Evolutionary conservation across 441 rosid genomes (phyloP).

Genomic region (Erysimum pusillum): DNA sequence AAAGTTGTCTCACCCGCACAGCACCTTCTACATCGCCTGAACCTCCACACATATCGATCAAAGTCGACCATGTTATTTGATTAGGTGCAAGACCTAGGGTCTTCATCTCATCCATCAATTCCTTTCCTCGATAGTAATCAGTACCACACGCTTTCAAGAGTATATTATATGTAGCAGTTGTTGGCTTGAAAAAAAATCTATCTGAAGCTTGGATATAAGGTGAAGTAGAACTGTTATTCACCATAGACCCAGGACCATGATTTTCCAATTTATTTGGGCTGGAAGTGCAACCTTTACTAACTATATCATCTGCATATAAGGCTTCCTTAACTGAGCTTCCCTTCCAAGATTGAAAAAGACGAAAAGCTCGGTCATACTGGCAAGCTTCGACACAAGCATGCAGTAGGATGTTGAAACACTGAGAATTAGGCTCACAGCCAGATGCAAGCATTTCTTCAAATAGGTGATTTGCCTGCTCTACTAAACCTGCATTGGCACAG

Average conservation of each 20-base stretch:
- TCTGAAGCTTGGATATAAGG: constrained; percentile 54
- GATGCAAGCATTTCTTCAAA: constrained; percentile 87
- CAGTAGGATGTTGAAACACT: constrained; percentile 79
- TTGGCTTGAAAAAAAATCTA: constrained; percentile 71
- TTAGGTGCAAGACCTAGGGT: constrained; percentile 76
- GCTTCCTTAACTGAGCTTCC: constrained; percentile 51
- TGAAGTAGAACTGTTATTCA: constrained; percentile 48
- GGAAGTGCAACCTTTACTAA: constrained; percentile 31
- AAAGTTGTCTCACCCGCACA: constrained; percentile 64
- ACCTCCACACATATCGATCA: constrained; percentile 81
- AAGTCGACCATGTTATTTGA: constrained; percentile 88
- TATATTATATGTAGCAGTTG: constrained; percentile 75
- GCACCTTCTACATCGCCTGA: constrained; percentile 82
- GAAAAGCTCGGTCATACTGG: constrained; percentile 95
- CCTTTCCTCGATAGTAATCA: constrained; percentile 71
- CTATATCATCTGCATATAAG: constrained; percentile 42
- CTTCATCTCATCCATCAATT: constrained; percentile 87
- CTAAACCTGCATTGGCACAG: constrained; percentile 89
- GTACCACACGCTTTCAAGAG: constrained; percentile 89
- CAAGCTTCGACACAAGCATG: constrained; percentile 92
- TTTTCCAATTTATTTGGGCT: constrained; percentile 40
- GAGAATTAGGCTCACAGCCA: constrained; percentile 88
- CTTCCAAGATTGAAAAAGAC: constrained; percentile 80
- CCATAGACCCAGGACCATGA: constrained; percentile 36
- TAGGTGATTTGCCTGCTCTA: constrained; percentile 79